These are phyloP conservation scores for Penicillium sp. DNA, from an alignment of 2,329 filamentous ascomycete genomes.

Conservation along the genomic window DNA sequence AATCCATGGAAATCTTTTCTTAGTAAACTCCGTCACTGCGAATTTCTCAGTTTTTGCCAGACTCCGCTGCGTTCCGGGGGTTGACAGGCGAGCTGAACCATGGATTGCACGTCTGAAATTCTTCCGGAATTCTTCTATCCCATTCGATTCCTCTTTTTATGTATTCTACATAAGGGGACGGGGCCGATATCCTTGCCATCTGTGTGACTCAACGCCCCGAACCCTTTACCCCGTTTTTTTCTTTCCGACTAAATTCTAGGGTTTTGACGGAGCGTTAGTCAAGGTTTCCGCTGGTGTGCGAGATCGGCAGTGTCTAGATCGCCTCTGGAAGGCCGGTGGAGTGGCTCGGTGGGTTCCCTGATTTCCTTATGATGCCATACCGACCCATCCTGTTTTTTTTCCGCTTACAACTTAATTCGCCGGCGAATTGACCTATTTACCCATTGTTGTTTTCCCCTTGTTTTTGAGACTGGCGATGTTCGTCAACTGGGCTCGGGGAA, in stretches of 20 bases:
- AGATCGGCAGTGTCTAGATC: constrained; percentile 24
- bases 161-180: too few relatives aligned
- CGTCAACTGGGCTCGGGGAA: background rate
- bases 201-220: background rate
- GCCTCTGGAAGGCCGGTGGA: constrained; percentile 1
- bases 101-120: background rate
- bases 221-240: background rate
- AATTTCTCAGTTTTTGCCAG: background rate
- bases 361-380: constrained; percentile 17
- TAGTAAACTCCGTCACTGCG: constrained; percentile 7
- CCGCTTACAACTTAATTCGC: background rate
- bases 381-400: background rate
- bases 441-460: background rate
- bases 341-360: background rate
- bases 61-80: constrained; percentile 22
- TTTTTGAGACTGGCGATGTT: background rate
- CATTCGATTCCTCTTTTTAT: too few relatives aligned
- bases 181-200: too few relatives aligned
- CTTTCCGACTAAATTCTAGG: background rate
- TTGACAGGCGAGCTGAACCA: constrained; percentile 12
- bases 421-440: background rate
- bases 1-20: background rate
- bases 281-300: constrained; percentile 3
- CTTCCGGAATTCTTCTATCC: background rate
- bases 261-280: background rate